Evolutionary conservation across 139 green algal genomes (phyloP).

Genomic region (Coelastrella sp.): DNA sequence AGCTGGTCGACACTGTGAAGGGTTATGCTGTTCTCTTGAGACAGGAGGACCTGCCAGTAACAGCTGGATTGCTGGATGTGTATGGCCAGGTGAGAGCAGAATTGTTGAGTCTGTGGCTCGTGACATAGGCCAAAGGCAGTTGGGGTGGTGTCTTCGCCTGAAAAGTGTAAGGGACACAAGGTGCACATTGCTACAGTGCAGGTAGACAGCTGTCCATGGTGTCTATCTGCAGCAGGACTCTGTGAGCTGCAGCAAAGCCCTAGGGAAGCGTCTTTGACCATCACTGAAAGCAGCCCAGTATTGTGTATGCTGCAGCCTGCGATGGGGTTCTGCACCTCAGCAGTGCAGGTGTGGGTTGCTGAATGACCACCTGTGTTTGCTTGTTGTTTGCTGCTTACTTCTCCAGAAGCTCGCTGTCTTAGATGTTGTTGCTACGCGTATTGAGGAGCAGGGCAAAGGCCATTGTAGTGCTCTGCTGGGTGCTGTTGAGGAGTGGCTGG

Average conservation of each 20-base stretch:
- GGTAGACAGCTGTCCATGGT: no score
- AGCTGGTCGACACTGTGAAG: slow-evolving; percentile 43
- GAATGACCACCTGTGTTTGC: no score
- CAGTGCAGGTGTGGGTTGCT: no score
- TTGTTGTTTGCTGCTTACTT: neutral
- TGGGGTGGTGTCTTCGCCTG: neutral
- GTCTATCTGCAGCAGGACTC: no score
- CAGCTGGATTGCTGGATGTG: slow-evolving; percentile 33
- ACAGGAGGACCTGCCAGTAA: neutral
- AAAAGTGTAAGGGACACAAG: neutral
- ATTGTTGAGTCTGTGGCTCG: neutral
- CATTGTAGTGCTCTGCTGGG: slow-evolving; percentile 33
- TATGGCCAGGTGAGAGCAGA: slow-evolving; percentile 32
- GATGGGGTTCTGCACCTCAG: no score
- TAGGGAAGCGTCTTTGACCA: no score
- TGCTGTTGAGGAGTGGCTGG: slow-evolving; percentile 40
- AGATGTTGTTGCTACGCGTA: slow-evolving; percentile 25
- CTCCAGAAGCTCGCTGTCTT: slow-evolving; percentile 43
- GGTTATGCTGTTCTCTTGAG: slow-evolving; percentile 33
- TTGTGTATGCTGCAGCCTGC: no score
- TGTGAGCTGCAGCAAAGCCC: no score
- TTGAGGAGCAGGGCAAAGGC: slow-evolving; percentile 19
- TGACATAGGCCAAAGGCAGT: neutral
- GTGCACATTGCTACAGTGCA: no score
- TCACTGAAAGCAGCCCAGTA: no score